A percentile compares a stretch with the other conserved stretches of the same genome.
Evolutionary conservation across 2,329 filamentous ascomycete genomes (phyloP).

Genomic region (Ceratocystis destructans): DNA sequence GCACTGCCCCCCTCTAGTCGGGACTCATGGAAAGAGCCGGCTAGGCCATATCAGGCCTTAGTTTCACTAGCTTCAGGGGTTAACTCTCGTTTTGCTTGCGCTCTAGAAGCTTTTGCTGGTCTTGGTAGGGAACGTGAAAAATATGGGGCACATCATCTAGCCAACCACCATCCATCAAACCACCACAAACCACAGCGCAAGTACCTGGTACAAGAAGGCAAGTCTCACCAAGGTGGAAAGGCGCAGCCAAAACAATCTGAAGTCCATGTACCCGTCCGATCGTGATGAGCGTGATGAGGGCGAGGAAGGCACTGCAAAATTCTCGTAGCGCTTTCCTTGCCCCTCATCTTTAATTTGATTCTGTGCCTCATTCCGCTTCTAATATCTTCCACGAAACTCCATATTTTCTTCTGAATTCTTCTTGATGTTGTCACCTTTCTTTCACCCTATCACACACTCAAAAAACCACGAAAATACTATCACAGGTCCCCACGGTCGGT

Average conservation of each 20-base stretch:
- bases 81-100: neutral
- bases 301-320: neutral
- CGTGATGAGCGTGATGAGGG: neutral
- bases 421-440: neutral
- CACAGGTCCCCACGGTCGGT: neutral
- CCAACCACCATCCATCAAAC: neutral
- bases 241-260: neutral
- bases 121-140: neutral
- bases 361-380: neutral
- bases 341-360: neutral
- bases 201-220: neutral
- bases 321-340: neutral
- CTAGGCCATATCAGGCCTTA: constrained; percentile 1
- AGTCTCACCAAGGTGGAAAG: neutral
- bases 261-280: neutral
- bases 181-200: neutral
- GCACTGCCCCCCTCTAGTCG: neutral
- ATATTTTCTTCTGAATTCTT: neutral
- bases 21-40: neutral
- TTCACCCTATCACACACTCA: neutral
- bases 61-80: constrained; percentile 6
- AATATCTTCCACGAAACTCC: neutral
- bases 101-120: constrained; percentile 4
- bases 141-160: neutral
- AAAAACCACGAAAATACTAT: neutral